Evolutionary conservation across 306 rosid species (phyloP), one percentile per base, ranked within the genome.

Genomic region (Arachis stenosperma): DNA sequence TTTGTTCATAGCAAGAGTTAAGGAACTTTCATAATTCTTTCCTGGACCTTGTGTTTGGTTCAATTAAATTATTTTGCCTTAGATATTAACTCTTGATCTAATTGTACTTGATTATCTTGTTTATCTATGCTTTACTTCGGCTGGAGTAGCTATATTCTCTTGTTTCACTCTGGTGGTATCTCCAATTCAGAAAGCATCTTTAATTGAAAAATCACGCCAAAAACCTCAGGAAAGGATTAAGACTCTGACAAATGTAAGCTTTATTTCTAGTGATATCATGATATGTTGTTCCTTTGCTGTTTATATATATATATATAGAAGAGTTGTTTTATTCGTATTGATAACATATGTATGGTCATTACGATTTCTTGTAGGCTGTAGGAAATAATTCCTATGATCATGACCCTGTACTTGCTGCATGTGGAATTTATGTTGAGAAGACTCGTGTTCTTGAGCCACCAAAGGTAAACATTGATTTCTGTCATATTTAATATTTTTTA

Each of bases 161-260:
- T 63, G 73, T 91, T 83, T 86, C 98, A 6, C 93, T 93, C 63
- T 92, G 90, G 80, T 86, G 98, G 40, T 91, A 93, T 89, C 97
- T 40, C 89, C 92, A 8, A 47, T 42, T 64, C 97, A 89, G 81
- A 86, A 88, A 72, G 89, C 94, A 71, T 84, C 96, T 71, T 82
- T 93, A 68, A 82, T 90, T 61, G 98, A 93, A 75, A 84, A 89
- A 57, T 90, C 94, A 64, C 84, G 98, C 71, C 96, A 90, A 77
- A 93, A 91, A 86, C 94, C 98, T 63, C 88, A 62, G 67, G 97
- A 93, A 12, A 90, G 85, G 85, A 81, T 81, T 39, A 75, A 74
- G 66, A 78, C 71, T 76, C 69, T 91, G 74, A 83, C 77, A 74
- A 81, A 84, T 86, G 97, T 91, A 82, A 77, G 83, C 22, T 70